Percentiles rank a stretch among this genome's conserved stretches.
Conservation (phyloP, 1,284 basidiomycete species). For the Tylopilus sp. region DNA sequence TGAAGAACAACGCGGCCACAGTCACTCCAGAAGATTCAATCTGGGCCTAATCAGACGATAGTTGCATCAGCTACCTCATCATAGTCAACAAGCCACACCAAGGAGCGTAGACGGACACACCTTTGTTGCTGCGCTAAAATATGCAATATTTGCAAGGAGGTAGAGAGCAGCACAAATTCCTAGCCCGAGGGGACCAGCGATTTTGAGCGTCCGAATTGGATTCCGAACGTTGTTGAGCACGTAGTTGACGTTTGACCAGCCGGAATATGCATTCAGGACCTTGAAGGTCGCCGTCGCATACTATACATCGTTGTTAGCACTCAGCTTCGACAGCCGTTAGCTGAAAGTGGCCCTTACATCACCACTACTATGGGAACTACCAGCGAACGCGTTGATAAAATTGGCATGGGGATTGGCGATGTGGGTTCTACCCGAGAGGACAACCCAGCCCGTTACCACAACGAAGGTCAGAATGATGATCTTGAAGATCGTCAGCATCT, state of each 20-base stretch:
- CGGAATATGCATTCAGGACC: constrained; percentile 52
- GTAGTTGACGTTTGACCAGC: constrained; percentile 53
- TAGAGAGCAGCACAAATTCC: constrained; percentile 46
- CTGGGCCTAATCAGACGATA: constrained; percentile 31
- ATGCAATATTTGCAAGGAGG: constrained; percentile 51
- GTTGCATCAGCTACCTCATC: background rate
- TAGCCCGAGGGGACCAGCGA: constrained; percentile 52
- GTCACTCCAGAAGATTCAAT: constrained; percentile 46
- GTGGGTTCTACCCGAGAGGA: constrained; percentile 46
- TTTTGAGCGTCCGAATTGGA: constrained; percentile 50
- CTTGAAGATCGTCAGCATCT: constrained; percentile 26
- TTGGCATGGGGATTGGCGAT: constrained; percentile 43
- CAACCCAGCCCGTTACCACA: constrained; percentile 43
- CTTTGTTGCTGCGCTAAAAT: constrained; percentile 40
- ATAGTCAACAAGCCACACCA: background rate
- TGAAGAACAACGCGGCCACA: constrained; percentile 53
- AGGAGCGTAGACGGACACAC: background rate
- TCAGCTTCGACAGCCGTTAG: rapidly evolving
- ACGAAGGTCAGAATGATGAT: constrained; percentile 27
- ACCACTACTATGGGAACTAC: constrained; percentile 44
- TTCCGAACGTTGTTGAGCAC: constrained; percentile 53
- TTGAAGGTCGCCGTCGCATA: constrained; percentile 60
- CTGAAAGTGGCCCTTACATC: constrained; percentile 31
- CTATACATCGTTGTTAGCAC: constrained; percentile 25
- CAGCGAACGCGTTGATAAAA: constrained; percentile 47